phyloP scores from a whole-genome alignment of 305 asterid genomes.

The Plantago coronopus region DNA sequence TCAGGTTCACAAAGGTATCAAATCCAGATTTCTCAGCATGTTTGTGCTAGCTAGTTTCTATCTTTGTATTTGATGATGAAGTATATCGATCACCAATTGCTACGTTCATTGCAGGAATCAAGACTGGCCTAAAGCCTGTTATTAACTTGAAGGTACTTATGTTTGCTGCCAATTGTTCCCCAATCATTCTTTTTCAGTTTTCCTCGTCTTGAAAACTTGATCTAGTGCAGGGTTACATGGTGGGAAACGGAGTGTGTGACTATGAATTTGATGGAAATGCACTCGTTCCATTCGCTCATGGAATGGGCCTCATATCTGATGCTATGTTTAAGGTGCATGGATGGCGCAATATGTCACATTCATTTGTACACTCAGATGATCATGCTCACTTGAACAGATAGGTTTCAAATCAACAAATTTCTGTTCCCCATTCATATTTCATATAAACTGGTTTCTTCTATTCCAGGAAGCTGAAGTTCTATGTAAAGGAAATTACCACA shows the following conservation, averaged over 20 bases:
- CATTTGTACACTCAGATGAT: too few relatives aligned
- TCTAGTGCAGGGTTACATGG: constrained; percentile 48
- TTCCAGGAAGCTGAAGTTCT: constrained; percentile 39
- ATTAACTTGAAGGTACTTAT: constrained; percentile 45
- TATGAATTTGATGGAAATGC: constrained; percentile 44
- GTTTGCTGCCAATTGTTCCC: not conserved
- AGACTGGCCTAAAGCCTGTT: constrained; percentile 34
- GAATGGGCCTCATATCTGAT: constrained; percentile 51
- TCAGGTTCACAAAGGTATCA: constrained; percentile 36
- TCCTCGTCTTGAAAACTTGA: not conserved
- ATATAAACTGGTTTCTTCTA: constrained; percentile 2
- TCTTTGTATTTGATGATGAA: not conserved
- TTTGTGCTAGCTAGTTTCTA: not conserved
- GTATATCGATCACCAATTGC: not conserved
- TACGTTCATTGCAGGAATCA: constrained; percentile 33
- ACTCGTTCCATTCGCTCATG: constrained; percentile 44
- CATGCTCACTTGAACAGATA: too few relatives aligned
- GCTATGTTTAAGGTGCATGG: constrained; percentile 35
- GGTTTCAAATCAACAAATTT: too few relatives aligned
- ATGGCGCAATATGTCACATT: not conserved
- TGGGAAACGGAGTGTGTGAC: constrained; percentile 56
- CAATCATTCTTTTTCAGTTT: not conserved
- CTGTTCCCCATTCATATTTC: not conserved
- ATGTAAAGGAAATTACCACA: constrained; percentile 35
- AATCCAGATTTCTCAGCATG: too few relatives aligned